Base-by-base conservation (phyloP, 108 stramenopile genomes). In the Chaetoceros muelleri region DNA sequence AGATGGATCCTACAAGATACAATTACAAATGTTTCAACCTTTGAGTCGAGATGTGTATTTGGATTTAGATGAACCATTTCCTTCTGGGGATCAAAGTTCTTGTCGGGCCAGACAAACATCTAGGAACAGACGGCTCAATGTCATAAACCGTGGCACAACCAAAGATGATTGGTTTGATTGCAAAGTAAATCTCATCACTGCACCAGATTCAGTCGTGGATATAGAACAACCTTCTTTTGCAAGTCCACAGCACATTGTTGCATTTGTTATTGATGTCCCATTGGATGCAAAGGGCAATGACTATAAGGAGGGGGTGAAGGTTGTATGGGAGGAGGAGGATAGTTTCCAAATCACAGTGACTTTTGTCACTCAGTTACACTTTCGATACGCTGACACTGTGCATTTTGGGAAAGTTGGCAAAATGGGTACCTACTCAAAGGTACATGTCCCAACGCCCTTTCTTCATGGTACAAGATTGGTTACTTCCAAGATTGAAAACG, bases 141-240 rank as follows among this genome's bases (percentile, higher is more conserved):
- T 27, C 2, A 44, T 44, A 28, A 30, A 28, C 22, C 44, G 16
- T 28, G 48, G 51, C 3, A 27, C 24, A 23, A n/a, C n/a, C n/a
- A n/a, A n/a, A n/a, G n/a, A n/a, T n/a, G n/a, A n/a, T n/a, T n/a
- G n/a, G n/a, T n/a, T n/a, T n/a, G n/a, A n/a, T n/a, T 70, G 69
- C 47, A 31, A 46, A 28, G 60, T 71, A 28, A 31, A 66, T 44
- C 61, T 70, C 27, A 20, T 67, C 34, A 55, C 57, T 0, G 49
- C 67, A 18, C 57, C 22, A 2, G 18, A 28, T 2, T 65, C 58
- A 56, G 66, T 57, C 13, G 65, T 76, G 34, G 75, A 76, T 49
- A 76, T 76, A 34, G 75, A 76, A 60, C 75, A 72, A 48, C 75
- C 75, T 24, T 66, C 75, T 20, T 76, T 76, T 69, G 70, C 66